phyloP scores from a whole-genome alignment of 495 filamentous ascomycete species.

The Rhizodiscina lignyota region DNA sequence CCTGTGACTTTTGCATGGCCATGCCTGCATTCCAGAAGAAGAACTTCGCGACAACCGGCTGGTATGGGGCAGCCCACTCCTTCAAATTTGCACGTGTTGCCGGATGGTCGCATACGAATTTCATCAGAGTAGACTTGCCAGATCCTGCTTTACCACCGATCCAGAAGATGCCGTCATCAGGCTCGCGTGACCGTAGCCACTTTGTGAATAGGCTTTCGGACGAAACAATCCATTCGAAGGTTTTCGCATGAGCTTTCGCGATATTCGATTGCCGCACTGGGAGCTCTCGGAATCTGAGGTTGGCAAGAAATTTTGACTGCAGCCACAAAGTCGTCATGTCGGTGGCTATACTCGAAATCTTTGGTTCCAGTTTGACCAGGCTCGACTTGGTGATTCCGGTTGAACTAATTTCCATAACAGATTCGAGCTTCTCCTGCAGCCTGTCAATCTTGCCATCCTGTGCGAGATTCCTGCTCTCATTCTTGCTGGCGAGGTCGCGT shows the following conservation, averaged over 20 bases:
- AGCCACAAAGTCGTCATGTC: no score
- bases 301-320: no score
- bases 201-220: not conserved
- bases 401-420: no score
- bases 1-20: slow-evolving; percentile 22
- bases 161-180: slow-evolving; percentile 2
- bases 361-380: no score
- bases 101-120: slow-evolving; percentile 1
- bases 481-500: no score
- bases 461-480: no score
- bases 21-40: slow-evolving; percentile 31
- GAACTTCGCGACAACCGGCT: slow-evolving; percentile 18
- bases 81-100: not conserved
- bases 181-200: not conserved
- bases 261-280: no score
- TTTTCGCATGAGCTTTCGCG: not conserved
- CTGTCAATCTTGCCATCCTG: no score
- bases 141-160: slow-evolving; percentile 4
- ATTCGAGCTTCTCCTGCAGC: no score
- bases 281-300: no score
- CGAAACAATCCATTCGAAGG: not conserved
- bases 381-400: no score
- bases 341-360: no score
- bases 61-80: not conserved
- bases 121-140: slow-evolving; percentile 8